phyloP scores from a whole-genome alignment of 495 filamentous ascomycete genomes.

The Penicillium angulare region DNA sequence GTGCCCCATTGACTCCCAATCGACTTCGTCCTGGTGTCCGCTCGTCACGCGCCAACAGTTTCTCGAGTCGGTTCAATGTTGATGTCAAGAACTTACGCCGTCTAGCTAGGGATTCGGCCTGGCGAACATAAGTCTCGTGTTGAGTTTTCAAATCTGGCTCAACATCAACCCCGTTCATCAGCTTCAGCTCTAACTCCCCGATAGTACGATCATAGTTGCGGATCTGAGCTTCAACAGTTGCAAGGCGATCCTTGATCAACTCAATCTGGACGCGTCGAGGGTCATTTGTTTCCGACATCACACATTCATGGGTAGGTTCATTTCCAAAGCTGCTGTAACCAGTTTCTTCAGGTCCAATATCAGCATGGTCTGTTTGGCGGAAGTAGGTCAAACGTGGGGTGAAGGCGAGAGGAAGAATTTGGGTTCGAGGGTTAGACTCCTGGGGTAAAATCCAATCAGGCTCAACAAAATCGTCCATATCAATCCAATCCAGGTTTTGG shows the following conservation, averaged over 20 bases:
- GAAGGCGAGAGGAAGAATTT: constrained; percentile 87
- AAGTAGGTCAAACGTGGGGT: constrained; percentile 96
- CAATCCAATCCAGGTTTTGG: constrained; percentile 91
- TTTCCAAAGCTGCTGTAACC: constrained; percentile 84
- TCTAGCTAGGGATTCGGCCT: constrained; percentile 65
- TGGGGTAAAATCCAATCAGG: constrained; percentile 93
- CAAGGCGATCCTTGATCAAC: constrained; percentile 76
- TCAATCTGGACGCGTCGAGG: constrained; percentile 86
- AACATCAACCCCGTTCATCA: constrained; percentile 53
- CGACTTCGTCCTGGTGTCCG: constrained; percentile 20
- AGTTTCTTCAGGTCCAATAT: constrained; percentile 64
- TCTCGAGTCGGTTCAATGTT: constrained; percentile 67
- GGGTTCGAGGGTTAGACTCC: constrained; percentile 86
- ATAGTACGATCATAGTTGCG: constrained; percentile 64
- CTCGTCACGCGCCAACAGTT: constrained; percentile 48
- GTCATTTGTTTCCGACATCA: constrained; percentile 92
- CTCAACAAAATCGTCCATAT: constrained; percentile 99
- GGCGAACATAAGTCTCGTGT: constrained; percentile 66
- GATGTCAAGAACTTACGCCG: constrained; percentile 75
- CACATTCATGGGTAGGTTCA: constrained; percentile 88
- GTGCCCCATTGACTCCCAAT: constrained; percentile 31
- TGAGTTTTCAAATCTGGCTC: constrained; percentile 55
- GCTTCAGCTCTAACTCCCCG: constrained; percentile 62
- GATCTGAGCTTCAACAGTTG: constrained; percentile 75
- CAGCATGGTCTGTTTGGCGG: constrained; percentile 89